A percentile compares a stretch with the other conserved stretches of the same genome.
phyloP scores from a whole-genome alignment of 2,329 filamentous ascomycete genomes.

The Aspergillus pseudoterreus region DNA sequence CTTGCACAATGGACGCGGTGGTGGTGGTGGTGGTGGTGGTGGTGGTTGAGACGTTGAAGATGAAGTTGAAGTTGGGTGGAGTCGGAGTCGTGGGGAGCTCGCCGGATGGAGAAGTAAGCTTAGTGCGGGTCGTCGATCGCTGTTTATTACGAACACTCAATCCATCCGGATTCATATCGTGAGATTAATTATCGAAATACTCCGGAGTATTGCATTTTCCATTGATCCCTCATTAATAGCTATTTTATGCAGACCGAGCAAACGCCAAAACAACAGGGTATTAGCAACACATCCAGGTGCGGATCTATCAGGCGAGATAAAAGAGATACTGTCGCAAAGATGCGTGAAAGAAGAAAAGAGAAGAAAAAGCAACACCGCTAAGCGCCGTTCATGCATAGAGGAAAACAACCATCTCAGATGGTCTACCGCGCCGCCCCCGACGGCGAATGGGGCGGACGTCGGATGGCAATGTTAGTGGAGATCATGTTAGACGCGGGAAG shows the following conservation, averaged over 20 bases:
- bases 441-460: conserved; percentile 20
- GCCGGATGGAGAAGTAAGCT: background rate
- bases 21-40: background rate
- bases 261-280: conserved; percentile 11
- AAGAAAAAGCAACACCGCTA: conserved; percentile 10
- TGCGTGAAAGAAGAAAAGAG: background rate
- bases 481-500: conserved; percentile 19
- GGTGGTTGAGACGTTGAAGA: background rate
- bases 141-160: too few species aligned
- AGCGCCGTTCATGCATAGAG: conserved; percentile 22
- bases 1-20: background rate
- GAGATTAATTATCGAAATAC: background rate
- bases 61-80: background rate
- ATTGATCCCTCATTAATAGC: too few species aligned
- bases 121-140: background rate
- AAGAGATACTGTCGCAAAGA: background rate
- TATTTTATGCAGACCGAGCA: background rate
- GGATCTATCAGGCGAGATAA: background rate
- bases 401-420: conserved; percentile 7
- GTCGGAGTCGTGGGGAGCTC: background rate
- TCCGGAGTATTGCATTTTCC: too few species aligned
- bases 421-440: conserved; percentile 26
- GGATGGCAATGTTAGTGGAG: conserved; percentile 18
- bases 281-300: conserved; percentile 6
- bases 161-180: too few species aligned